Conservation (phyloP, 768 basidiomycete species). For the Suillus brevipes region DNA sequence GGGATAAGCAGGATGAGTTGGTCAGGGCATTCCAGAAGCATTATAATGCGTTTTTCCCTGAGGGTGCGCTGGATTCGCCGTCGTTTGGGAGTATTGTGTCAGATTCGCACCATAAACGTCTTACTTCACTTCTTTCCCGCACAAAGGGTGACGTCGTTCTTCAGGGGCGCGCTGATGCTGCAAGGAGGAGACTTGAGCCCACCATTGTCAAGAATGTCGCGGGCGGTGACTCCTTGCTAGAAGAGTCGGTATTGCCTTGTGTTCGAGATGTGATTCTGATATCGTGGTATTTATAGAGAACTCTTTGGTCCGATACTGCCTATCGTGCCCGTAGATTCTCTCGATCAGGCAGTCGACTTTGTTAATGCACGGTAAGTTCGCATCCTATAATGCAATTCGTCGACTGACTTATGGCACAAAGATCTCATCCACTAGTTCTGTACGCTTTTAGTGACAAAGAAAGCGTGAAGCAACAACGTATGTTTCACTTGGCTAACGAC, state of each 20-base stretch:
- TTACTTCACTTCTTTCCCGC: conserved; percentile 48
- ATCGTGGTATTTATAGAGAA: conserved; percentile 44
- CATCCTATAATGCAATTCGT: neutral
- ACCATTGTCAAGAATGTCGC: conserved; percentile 59
- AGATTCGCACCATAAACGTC: conserved; percentile 51
- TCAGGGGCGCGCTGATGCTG: conserved; percentile 37
- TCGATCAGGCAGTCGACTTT: conserved; percentile 57
- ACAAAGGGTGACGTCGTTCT: conserved; percentile 58
- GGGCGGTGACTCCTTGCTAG: conserved; percentile 57
- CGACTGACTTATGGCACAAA: conserved; percentile 21
- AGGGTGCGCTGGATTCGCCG: conserved; percentile 45
- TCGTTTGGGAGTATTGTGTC: conserved; percentile 55
- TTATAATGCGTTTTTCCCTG: conserved; percentile 52
- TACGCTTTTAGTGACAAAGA: conserved; percentile 62
- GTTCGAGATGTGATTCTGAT: neutral
- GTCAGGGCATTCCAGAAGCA: conserved; percentile 44
- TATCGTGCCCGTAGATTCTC: conserved; percentile 53
- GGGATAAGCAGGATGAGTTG: conserved; percentile 46
- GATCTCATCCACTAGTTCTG: conserved; percentile 59
- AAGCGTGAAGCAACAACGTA: conserved; percentile 40
- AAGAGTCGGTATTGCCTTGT: conserved; percentile 43
- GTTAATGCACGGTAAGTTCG: conserved; percentile 49
- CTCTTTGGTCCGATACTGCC: conserved; percentile 74
- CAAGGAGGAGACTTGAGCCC: conserved; percentile 51
- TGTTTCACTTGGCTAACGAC: conserved; percentile 12